Conservation (phyloP, 2,329 filamentous ascomycete species). For the Leptographium lundbergii region DNA sequence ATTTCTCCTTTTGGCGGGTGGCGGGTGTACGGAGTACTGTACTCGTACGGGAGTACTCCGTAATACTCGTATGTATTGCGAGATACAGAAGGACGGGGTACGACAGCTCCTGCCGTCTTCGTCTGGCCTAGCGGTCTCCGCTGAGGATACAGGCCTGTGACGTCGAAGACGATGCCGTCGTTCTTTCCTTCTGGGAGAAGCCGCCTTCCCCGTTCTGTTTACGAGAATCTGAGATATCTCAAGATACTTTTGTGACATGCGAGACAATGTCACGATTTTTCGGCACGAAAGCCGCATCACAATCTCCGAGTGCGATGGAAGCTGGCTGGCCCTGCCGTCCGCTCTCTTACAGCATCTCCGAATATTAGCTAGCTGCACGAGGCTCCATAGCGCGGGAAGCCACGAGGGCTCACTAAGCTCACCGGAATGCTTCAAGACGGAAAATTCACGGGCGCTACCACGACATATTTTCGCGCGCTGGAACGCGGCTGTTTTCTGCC, state of each 20-base stretch:
- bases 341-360: too few relatives aligned
- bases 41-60: too few relatives aligned
- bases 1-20: background rate
- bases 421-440: background rate
- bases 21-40: background rate
- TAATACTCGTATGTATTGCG: background rate
- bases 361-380: background rate
- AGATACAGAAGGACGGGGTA: background rate
- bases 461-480: background rate
- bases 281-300: too few relatives aligned
- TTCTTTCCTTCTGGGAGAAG: background rate
- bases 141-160: background rate
- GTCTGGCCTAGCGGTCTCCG: background rate
- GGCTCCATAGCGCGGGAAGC: background rate
- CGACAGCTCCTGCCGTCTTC: background rate
- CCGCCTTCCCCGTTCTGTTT: background rate
- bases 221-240: too few relatives aligned
- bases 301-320: too few relatives aligned
- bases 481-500: background rate
- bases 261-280: background rate
- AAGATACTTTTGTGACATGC: background rate
- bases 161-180: background rate
- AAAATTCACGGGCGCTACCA: background rate
- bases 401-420: background rate
- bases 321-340: too few relatives aligned